phyloP scores from a whole-genome alignment of 176 grass and related monocot species.

The Oropetium thomaeum region DNA sequence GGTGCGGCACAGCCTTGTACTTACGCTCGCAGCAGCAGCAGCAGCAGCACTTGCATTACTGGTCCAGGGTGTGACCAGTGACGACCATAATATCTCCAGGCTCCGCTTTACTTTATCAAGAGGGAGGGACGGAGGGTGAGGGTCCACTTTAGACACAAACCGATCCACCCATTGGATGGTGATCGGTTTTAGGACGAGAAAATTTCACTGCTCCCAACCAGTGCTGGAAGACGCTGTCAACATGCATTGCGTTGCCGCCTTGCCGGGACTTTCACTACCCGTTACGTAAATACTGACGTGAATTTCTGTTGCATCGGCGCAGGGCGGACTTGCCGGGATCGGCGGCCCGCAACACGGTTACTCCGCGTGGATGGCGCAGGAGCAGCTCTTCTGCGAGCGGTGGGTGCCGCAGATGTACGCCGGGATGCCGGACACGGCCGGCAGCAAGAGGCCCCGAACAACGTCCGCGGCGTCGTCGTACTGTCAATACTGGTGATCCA shows the following conservation, averaged over 20 bases:
- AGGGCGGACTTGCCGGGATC: constrained; percentile 32
- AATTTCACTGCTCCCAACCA: background rate
- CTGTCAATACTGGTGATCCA: constrained; percentile 57
- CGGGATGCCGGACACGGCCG: background rate
- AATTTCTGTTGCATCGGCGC: constrained; percentile 6
- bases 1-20: constrained; percentile 22
- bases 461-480: background rate
- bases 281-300: constrained; percentile 5
- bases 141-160: constrained; percentile 10
- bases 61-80: constrained; percentile 29
- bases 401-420: constrained; percentile 58
- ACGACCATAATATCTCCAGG: constrained; percentile 1
- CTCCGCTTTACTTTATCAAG: background rate
- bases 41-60: constrained; percentile 2
- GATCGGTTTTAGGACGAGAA: background rate
- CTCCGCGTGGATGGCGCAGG: constrained; percentile 45
- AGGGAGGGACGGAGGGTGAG: too few relatives aligned
- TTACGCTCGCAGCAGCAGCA: too few relatives aligned
- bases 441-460: constrained; percentile 44
- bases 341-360: constrained; percentile 17
- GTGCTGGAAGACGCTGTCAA: too few relatives aligned
- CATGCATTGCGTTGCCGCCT: background rate
- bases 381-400: constrained; percentile 44
- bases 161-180: background rate
- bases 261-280: too few relatives aligned